Base-by-base conservation (phyloP, 1,284 basidiomycete species). In the Coniferiporia weirii region DNA sequence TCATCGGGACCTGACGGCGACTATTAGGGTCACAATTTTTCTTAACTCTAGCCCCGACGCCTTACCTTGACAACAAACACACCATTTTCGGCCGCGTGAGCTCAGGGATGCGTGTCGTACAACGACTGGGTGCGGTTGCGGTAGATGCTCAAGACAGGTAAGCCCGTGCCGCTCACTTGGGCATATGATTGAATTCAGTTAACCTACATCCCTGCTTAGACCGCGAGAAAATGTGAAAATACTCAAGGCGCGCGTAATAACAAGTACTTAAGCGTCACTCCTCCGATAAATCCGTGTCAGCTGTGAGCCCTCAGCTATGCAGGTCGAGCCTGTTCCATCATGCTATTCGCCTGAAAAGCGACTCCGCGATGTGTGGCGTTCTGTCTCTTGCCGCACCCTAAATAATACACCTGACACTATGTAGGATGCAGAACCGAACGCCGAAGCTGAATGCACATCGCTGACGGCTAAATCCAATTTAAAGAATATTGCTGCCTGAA, bases 51-150 rank as follows among this genome's bases (percentile, higher is more conserved):
- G 86, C 83, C 1, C 95, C 95, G 7, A 96, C 94, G 52, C 95
- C 95, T 0, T 97, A 83, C 73, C 78, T 97, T 45, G 91, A 96
- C 68, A 91, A 87, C 67, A 98, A 98, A 70, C 93, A 98, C 71
- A 95, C 93, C 4, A 95, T 95, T 65, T 95, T 95, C 69, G 93
- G 93, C 4, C 85, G 93, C 10, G 91, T 95, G 12, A 86, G 81
- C 68, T 79, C 84, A 19, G 93, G 93, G 1, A 95, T 95, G 86
- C 79, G 89, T 51, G 93, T 95, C 7, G 79, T 94, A 17, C 89
- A 94, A 68, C 77, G 92, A 40, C 71, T 94, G 38, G 91, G 91
- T 19, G 82, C 89, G 2, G 91, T 94, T 4, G 87, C 80, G 0
- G 85, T 87, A 7, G 89, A 93, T 68, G 78, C 78, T 10, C 88